These are phyloP conservation scores for Arthrobotrys pseudoclavata DNA, from an alignment of 2,329 filamentous ascomycete genomes.

Conservation along the genomic window DNA sequence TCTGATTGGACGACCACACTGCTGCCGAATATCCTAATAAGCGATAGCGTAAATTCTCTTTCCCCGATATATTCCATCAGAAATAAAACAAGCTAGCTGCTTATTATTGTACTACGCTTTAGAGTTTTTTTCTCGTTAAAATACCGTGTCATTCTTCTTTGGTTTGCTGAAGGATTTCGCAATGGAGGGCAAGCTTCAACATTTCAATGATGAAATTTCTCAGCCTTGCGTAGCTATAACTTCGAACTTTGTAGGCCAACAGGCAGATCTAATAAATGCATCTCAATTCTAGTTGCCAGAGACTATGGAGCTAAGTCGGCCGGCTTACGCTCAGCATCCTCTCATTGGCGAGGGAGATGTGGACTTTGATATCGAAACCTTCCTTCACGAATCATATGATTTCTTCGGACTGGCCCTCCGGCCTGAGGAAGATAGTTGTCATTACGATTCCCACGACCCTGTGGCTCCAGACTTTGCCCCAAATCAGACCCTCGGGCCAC, in stretches of 20 bases:
- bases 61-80: background rate
- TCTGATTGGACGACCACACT: background rate
- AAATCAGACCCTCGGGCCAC: background rate
- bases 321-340: background rate
- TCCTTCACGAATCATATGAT: constrained; percentile 17
- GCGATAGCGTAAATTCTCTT: background rate
- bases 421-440: background rate
- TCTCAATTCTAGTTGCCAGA: constrained; percentile 60
- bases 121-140: background rate
- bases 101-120: background rate
- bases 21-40: background rate
- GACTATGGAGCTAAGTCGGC: constrained; percentile 63
- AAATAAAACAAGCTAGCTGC: background rate
- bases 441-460: too few species aligned
- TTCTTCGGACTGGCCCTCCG: background rate
- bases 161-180: background rate
- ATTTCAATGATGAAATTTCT: background rate
- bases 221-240: background rate
- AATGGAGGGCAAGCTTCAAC: background rate
- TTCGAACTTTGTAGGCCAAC: background rate
- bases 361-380: constrained; percentile 48
- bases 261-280: too few species aligned
- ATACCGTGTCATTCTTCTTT: background rate
- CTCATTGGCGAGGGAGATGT: background rate
- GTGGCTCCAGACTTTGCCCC: background rate